Conservation (phyloP, 2,329 filamentous ascomycete genomes). For the Bertia moriformis region DNA sequence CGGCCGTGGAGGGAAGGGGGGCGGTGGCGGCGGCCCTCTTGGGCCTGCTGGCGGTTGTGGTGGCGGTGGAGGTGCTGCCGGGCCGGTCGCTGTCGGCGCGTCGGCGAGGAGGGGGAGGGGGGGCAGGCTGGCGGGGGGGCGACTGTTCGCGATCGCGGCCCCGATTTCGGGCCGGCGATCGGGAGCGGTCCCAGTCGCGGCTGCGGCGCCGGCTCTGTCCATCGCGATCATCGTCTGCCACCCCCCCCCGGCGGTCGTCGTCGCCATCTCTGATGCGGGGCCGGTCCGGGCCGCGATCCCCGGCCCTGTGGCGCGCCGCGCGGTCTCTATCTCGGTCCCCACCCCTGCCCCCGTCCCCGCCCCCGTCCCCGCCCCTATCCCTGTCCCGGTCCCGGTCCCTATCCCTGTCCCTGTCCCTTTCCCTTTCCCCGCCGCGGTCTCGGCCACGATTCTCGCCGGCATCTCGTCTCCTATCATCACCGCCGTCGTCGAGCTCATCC, state of each 20-base stretch:
- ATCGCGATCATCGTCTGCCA: constrained; percentile 6
- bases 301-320: constrained; percentile 13
- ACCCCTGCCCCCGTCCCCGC: constrained; percentile 9
- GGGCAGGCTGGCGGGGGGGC: too few relatives aligned
- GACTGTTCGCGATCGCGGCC: too few relatives aligned
- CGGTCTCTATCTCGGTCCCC: constrained; percentile 11
- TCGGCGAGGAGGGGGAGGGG: too few relatives aligned
- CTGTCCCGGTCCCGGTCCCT: constrained; percentile 19
- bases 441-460: constrained; percentile 14
- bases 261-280: constrained; percentile 25
- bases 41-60: constrained; percentile 8
- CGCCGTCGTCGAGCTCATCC: constrained; percentile 8
- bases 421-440: constrained; percentile 17
- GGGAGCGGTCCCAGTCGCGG: constrained; percentile 6
- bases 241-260: constrained; percentile 12
- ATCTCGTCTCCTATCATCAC: constrained; percentile 8
- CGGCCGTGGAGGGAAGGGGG: constrained; percentile 34
- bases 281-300: constrained; percentile 13
- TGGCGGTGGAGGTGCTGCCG: background rate
- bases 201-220: constrained; percentile 9
- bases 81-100: background rate
- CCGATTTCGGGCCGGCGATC: background rate
- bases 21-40: constrained; percentile 9
- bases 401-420: constrained; percentile 11
- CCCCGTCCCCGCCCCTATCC: constrained; percentile 19